Percentiles rank a stretch among this genome's conserved stretches.
Evolutionary conservation across 768 basidiomycete species (phyloP).

Genomic region (Phlebiopsis flavidoalba): DNA sequence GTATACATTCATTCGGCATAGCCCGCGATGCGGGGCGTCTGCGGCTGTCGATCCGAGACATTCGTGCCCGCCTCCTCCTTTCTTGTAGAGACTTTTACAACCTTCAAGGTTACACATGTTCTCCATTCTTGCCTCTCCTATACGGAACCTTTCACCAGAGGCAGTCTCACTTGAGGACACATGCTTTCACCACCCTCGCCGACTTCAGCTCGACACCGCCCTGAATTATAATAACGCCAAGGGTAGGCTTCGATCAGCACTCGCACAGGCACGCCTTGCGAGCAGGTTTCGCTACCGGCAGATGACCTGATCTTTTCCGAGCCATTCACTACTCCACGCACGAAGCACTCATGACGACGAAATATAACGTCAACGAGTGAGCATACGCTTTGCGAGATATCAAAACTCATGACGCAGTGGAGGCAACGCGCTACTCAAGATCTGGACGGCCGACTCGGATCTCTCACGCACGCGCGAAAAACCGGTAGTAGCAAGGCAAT

Average conservation of each 20-base stretch:
- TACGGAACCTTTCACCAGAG: no score
- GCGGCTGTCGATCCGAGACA: background rate
- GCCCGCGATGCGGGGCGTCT: background rate
- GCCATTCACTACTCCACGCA: background rate
- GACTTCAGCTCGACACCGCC: no score
- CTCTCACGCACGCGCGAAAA: background rate
- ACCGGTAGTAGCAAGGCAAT: background rate
- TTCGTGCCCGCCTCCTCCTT: background rate
- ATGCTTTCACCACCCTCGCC: no score
- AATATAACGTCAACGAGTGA: background rate
- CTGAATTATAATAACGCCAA: background rate
- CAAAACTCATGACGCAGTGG: background rate
- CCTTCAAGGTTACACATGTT: no score
- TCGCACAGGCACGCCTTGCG: background rate
- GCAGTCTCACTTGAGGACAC: no score
- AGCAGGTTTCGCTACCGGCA: background rate
- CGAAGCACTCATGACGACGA: background rate
- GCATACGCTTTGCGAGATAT: background rate
- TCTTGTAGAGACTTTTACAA: no score
- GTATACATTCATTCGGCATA: conserved; percentile 2
- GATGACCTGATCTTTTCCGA: background rate
- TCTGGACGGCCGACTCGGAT: background rate
- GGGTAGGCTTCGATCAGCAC: background rate
- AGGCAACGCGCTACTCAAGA: no score
- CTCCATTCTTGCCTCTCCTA: no score